A percentile compares a stretch with the other conserved stretches of the same genome.
phyloP scores from a whole-genome alignment of 1,139 yeast genomes.

The Taphrina betulina region DNA sequence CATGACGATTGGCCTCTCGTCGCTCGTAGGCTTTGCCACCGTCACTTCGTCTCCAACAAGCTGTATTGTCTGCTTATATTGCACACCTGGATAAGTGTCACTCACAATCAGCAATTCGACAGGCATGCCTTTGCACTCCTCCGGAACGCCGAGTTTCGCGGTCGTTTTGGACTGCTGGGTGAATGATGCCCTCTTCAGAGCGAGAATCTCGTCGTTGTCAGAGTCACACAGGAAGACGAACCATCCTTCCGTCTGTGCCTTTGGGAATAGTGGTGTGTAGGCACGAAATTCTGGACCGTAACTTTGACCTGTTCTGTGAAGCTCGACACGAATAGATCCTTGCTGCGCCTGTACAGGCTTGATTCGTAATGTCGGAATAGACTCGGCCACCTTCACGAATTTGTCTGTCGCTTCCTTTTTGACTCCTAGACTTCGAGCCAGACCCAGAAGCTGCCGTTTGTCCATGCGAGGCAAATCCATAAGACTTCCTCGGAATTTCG shows the following conservation, averaged over 20 bases:
- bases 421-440: not conserved
- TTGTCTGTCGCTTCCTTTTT: not conserved
- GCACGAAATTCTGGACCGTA: conserved; percentile 61
- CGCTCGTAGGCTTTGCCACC: not conserved
- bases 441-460: conserved; percentile 42
- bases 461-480: conserved; percentile 36
- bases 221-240: conserved; percentile 49
- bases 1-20: conserved; percentile 9
- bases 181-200: conserved; percentile 31
- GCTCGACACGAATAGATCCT: conserved; percentile 12
- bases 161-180: conserved; percentile 8
- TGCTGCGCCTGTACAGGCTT: conserved; percentile 13
- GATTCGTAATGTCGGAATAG: conserved; percentile 24
- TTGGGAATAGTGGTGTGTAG: conserved; percentile 79
- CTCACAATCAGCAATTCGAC: conserved; percentile 16
- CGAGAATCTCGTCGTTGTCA: conserved; percentile 30
- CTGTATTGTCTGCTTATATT: not conserved
- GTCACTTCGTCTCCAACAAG: not conserved
- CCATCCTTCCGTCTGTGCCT: conserved; percentile 93
- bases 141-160: conserved; percentile 44
- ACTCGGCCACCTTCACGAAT: conserved; percentile 19
- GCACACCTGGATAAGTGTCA: conserved; percentile 26
- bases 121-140: conserved; percentile 42
- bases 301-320: conserved; percentile 45
- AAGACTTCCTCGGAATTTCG: conserved; percentile 29